Evolutionary conservation across 192 early-diverging fungal species (phyloP), one percentile per base, ranked within the genome.

Genomic region (Linnemannia zychae): DNA sequence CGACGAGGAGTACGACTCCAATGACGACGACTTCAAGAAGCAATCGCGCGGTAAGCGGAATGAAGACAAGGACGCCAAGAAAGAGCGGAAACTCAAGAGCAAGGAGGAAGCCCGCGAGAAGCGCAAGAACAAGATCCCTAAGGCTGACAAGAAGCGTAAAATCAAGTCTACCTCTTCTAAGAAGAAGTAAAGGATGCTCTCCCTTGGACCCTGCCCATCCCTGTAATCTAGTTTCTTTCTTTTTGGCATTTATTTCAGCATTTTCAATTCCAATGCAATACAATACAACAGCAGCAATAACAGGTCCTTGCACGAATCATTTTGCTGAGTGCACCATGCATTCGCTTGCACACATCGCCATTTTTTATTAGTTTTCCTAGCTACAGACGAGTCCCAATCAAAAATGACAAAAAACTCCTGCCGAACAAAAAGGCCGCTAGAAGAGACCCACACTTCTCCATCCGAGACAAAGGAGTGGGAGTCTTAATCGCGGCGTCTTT

Each of bases 101-200:
- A 99, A 98, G 87, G 98, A 99, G 65, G 95, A 94, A 71, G 95
- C 94, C 52, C 94, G 97, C 50, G 97, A 98, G 79, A 95, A 95
- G 83, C 91, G 98, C 82, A 98, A 99, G 82, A 91, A 90, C 81
- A 99, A 99, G 90, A 93, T 98, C 20, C 97, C 98, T 33, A 99
- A 99, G 88, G 92, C 95, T 20, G 96, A 97, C 85, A 99, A 99
- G 88, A 99, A 98, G 87, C 92, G 96, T 74, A 97, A 95, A 83
- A 92, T 97, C 79, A 96, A 97, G 67, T 82, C 88, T 15, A 92
- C 92, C 22, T 89, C 91, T 24, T 91, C 88, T 36, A 96, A 91
- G 86, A 91, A 93, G 66, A 76, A 76, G 37, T 76, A 50, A 28
- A 28, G n/a, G n/a, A n/a, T n/a, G n/a, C 0, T 18, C 69, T 6